Conservation (phyloP, 2,329 filamentous ascomycete genomes). For the Aspergillus quadrilineatus region DNA sequence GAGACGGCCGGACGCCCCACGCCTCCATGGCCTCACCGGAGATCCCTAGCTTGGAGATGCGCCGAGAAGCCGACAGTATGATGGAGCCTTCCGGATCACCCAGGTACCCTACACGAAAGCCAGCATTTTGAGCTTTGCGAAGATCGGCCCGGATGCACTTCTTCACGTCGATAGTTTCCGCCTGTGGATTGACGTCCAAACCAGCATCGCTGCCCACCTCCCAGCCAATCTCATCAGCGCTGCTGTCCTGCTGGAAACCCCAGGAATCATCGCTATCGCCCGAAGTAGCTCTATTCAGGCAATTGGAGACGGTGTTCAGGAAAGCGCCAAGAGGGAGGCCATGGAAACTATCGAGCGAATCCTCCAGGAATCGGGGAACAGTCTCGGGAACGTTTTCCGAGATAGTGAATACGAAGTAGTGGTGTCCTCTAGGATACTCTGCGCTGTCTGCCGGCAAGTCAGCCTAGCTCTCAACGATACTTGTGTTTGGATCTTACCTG, state of each 20-base stretch:
- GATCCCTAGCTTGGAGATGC: slow-evolving; percentile 68
- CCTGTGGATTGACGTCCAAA: neutral
- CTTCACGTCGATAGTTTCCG: slow-evolving; percentile 5
- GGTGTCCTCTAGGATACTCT: slow-evolving; percentile 59
- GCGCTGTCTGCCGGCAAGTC: slow-evolving; percentile 50
- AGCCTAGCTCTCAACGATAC: slow-evolving; percentile 2
- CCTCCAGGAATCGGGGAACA: slow-evolving; percentile 38
- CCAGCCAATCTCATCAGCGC: slow-evolving; percentile 37
- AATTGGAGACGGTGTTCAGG: slow-evolving; percentile 17
- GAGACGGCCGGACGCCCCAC: slow-evolving; percentile 66
- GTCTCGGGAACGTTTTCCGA: slow-evolving; percentile 38
- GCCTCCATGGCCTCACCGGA: slow-evolving; percentile 72
- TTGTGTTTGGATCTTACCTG: slow-evolving; percentile 29
- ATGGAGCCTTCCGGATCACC: slow-evolving; percentile 52
- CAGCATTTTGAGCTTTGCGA: slow-evolving; percentile 58
- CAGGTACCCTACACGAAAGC: slow-evolving; percentile 68
- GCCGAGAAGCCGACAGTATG: slow-evolving; percentile 67
- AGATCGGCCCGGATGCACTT: slow-evolving; percentile 59
- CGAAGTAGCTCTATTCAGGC: slow-evolving; percentile 13
- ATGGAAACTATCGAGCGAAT: slow-evolving; percentile 46
- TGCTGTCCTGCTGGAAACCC: slow-evolving; percentile 3
- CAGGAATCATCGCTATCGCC: slow-evolving; percentile 2
- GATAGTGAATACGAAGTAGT: slow-evolving; percentile 57
- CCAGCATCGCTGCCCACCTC: slow-evolving; percentile 13
- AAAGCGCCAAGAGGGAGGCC: slow-evolving; percentile 50